phyloP scores from a whole-genome alignment of 2,329 filamentous ascomycete species.

The Aspergillus novoparasiticus region DNA sequence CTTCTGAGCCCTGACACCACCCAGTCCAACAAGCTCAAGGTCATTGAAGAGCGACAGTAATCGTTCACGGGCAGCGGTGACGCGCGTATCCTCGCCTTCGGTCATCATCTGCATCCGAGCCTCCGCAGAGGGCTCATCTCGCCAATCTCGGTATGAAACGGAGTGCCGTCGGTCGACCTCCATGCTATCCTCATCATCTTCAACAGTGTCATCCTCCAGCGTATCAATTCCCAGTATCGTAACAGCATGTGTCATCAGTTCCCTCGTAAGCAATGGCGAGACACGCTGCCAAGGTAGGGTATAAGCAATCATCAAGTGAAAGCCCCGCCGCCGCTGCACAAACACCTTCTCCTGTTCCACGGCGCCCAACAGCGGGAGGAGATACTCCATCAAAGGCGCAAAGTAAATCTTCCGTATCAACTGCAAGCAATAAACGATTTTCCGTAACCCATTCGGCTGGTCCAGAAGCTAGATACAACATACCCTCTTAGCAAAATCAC shows the following conservation, averaged over 20 bases:
- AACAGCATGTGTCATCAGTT: conserved; percentile 48
- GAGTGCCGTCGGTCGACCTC: conserved; percentile 40
- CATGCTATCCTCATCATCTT: conserved; percentile 36
- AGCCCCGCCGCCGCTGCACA: conserved; percentile 43
- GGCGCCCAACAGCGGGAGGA: conserved; percentile 32
- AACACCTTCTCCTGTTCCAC: conserved; percentile 32
- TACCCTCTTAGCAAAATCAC: not conserved
- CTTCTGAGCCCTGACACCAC: conserved; percentile 56
- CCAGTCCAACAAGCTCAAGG: conserved; percentile 57
- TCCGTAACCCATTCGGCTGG: conserved; percentile 27
- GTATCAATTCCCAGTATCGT: conserved; percentile 45
- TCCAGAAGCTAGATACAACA: conserved; percentile 27
- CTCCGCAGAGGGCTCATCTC: conserved; percentile 32
- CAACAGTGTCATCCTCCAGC: conserved; percentile 25
- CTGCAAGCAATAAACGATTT: conserved; percentile 38
- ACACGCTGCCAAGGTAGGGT: conserved; percentile 46
- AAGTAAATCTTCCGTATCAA: conserved; percentile 42
- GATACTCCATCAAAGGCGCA: conserved; percentile 36
- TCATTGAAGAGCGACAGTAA: conserved; percentile 46
- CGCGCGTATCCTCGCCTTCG: conserved; percentile 31
- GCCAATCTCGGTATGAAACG: conserved; percentile 43
- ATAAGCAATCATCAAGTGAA: conserved; percentile 53
- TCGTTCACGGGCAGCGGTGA: conserved; percentile 35
- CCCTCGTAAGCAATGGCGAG: conserved; percentile 47
- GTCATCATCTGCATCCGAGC: conserved; percentile 35